Base-by-base conservation (phyloP, 108 stramenopile species). In the Conticribra guillardii region DNA sequence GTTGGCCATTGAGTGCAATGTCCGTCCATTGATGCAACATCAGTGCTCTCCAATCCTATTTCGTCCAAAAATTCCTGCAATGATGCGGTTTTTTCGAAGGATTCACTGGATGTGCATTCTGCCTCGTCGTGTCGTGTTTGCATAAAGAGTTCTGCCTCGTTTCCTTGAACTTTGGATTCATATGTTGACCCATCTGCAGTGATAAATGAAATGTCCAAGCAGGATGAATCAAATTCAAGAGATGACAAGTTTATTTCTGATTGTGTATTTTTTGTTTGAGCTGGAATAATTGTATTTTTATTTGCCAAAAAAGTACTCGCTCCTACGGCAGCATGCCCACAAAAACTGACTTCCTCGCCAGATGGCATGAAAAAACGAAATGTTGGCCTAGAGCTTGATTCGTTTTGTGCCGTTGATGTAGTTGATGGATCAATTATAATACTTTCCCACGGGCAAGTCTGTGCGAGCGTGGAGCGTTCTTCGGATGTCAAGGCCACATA, bases 331-430 rank as follows among this genome's bases (percentile, higher is more conserved):
- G 89, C 91, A 79, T 93, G 74, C 2, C 66, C 66, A 64, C 88
- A 88, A 78, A 93, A 88, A 44, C 75, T 83, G 17, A 87, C 85
- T 76, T 86, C 78, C 54, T 83, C 77, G 5, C 91, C 91, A 4
- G 84, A 81, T 4, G 91, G 91, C 82, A 88, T 83, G 64, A 76
- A 89, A 74, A 89, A 93, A 16, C 64, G 56, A 50, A 90, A 76
- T 24, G 18, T 28, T 1, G 75, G 83, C 18, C 66, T 18, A 18
- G 48, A 28, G 0, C 8, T 4, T 23, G 24, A 31, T 21, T 8
- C 52, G 9, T 0, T 49, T 9, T 62, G 9, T 37, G 2, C n/a
- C 14, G 3, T 62, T 53, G 23, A 4, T 22, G 11, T 41, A 54
- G 21, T 14, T 18, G 18, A 1, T 54, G 31, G 46, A 2, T 65